phyloP scores from a whole-genome alignment of 148 eudicot genomes.

The Tetragonia tetragonoides region DNA sequence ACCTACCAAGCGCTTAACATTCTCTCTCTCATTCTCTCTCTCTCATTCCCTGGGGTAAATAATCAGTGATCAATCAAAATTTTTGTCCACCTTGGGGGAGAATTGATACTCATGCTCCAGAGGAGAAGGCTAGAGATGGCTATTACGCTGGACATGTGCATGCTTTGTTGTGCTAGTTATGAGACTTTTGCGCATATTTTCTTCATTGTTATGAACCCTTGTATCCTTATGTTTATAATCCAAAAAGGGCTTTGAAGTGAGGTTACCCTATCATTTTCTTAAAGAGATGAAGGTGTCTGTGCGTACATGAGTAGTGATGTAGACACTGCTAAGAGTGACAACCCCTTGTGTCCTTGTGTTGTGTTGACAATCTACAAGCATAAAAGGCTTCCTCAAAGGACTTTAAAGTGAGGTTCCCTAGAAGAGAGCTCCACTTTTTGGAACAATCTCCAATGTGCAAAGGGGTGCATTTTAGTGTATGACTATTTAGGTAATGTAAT shows the following conservation, averaged over 20 bases:
- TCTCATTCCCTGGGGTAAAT: no score
- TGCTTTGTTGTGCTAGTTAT: no score
- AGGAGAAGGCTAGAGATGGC: no score
- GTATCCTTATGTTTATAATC: neutral
- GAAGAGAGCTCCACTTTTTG: neutral
- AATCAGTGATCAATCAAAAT: no score
- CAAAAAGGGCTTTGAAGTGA: neutral
- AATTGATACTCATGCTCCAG: no score
- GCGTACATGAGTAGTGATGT: neutral
- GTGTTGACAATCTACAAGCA: neutral
- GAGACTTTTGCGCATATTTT: no score
- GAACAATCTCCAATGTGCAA: neutral
- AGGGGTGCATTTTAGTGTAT: neutral
- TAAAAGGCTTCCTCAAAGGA: neutral
- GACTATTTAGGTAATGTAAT: conserved; percentile 10
- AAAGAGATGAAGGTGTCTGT: no score
- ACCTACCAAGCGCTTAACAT: no score
- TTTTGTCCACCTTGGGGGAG: no score
- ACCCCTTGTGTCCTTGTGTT: neutral
- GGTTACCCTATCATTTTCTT: neutral
- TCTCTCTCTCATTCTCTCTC: no score
- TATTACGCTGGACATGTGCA: no score
- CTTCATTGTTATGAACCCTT: neutral
- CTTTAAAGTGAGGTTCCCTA: neutral
- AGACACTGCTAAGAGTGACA: neutral